Base-by-base conservation (phyloP, 1,284 basidiomycete species). In the Ceratorhiza oryzae-sativae region DNA sequence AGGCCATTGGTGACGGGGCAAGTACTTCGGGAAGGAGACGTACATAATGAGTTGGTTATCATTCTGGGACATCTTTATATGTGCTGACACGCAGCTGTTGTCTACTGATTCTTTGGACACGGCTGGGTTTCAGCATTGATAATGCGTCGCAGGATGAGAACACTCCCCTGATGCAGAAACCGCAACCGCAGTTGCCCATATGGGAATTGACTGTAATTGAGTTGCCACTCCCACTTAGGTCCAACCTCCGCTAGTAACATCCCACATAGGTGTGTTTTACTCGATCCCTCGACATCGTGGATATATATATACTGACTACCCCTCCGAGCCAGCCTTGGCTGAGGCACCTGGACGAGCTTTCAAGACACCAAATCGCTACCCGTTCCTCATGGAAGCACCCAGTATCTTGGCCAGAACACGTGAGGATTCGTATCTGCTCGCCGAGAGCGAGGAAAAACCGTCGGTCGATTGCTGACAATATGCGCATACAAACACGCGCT, bases 261-360 rank as follows among this genome's bases (percentile, higher is more conserved):
- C 58, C 5, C 74, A 75, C 27, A 72, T 75, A 53, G 71, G 71
- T 20, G 46, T 72, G 12, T 71, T 59, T 12, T 76, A 71, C 42
- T 72, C 73, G 4, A 39, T 75, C 27, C 76, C 76, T 2, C 9
- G 46, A 34, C 61, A 72, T 60, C 75, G 73, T 10, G 72, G 55
- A 20, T 75, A 71, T 36, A 32, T 76, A n/a, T 48, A 56, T 13
- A 53, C 75, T 15, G 75, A 75, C 15, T 71, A 68, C 12, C 71
- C 76, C 9, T 77, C 76, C 5, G 76, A 77, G 51, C 75, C 75
- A 3, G 61, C 76, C 45, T 51, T 76, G 2, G 73, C 73, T 27
- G 75, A 76, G 61, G 76, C 74, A 46, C 74, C 76, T n/a, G 72
- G 71, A 2, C 71, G 58, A 55, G 41, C 59, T 27, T 27, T 71